Percentiles rank a stretch among this genome's conserved stretches.
Evolutionary conservation across 2,329 filamentous ascomycete genomes (phyloP).

Genomic region (Pseudocercospora eumusae): DNA sequence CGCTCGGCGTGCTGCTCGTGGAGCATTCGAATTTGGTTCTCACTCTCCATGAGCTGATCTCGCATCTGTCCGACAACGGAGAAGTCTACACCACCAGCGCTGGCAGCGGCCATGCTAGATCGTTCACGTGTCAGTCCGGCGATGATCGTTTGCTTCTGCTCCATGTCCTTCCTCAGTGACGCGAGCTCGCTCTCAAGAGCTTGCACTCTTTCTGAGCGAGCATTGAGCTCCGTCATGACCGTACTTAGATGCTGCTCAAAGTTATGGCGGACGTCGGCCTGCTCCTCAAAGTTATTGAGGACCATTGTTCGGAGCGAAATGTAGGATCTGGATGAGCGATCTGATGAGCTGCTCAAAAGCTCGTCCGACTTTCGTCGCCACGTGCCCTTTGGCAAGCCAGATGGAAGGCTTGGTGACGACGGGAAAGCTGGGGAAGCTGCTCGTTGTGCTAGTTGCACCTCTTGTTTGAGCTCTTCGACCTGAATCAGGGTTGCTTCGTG

Average conservation of each 20-base stretch:
- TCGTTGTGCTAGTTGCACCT: slow-evolving; percentile 67
- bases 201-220: slow-evolving; percentile 83
- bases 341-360: slow-evolving; percentile 53
- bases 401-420: slow-evolving; percentile 26
- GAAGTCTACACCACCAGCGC: slow-evolving; percentile 74
- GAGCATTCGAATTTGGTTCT: slow-evolving; percentile 72
- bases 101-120: slow-evolving; percentile 77
- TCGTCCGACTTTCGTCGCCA: slow-evolving; percentile 40
- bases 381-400: slow-evolving; percentile 60
- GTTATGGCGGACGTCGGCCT: slow-evolving; percentile 83
- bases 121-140: slow-evolving; percentile 89
- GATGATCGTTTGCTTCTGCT: slow-evolving; percentile 93
- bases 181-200: slow-evolving; percentile 83
- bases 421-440: slow-evolving; percentile 32
- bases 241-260: slow-evolving; percentile 91
- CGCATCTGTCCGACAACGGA: slow-evolving; percentile 84
- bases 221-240: slow-evolving; percentile 88
- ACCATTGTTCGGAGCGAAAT: slow-evolving; percentile 87
- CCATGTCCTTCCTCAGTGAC: slow-evolving; percentile 90
- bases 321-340: slow-evolving; percentile 89
- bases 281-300: slow-evolving; percentile 76
- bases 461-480: slow-evolving; percentile 86
- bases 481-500: slow-evolving; percentile 81
- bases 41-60: slow-evolving; percentile 83
- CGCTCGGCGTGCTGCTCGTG: slow-evolving; percentile 71